These are phyloP conservation scores for Saccharum spontaneum DNA, from an alignment of 176 grass and related monocot genomes.

Conservation along the genomic window DNA sequence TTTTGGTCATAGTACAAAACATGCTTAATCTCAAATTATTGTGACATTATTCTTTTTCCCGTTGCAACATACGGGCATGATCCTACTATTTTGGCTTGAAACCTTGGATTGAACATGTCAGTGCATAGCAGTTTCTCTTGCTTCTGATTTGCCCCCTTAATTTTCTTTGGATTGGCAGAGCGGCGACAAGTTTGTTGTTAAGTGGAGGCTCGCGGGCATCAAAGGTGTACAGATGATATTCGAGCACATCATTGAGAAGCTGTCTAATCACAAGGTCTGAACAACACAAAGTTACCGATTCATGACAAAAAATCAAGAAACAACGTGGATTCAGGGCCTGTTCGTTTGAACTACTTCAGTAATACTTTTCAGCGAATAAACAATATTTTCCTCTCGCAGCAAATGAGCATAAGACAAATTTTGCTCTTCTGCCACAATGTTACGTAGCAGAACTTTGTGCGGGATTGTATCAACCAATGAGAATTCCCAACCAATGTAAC, in stretches of 20 bases:
- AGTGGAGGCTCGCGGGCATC: constrained; percentile 58
- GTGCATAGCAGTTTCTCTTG: no score
- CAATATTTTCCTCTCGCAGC: no score
- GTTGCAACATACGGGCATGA: no score
- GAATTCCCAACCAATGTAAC: no score
- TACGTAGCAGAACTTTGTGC: neutral
- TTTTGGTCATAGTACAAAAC: no score
- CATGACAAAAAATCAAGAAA: neutral
- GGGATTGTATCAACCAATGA: neutral
- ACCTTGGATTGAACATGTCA: neutral
- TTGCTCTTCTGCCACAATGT: no score
- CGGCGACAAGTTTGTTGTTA: constrained; percentile 76
- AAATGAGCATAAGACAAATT: no score
- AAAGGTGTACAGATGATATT: constrained; percentile 62
- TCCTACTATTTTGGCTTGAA: neutral
- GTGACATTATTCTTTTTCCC: no score
- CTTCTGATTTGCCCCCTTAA: constrained; percentile 10
- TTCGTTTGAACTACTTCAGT: no score
- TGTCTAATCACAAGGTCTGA: constrained; percentile 63
- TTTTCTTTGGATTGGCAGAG: constrained; percentile 55
- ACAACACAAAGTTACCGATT: neutral
- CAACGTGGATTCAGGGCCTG: neutral
- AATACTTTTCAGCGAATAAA: no score
- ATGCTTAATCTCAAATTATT: no score
- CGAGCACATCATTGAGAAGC: constrained; percentile 72